Evolutionary conservation across 805 yeast genomes (phyloP), one percentile per base, ranked within the genome.

Genomic region (Metschnikowia anglica): DNA sequence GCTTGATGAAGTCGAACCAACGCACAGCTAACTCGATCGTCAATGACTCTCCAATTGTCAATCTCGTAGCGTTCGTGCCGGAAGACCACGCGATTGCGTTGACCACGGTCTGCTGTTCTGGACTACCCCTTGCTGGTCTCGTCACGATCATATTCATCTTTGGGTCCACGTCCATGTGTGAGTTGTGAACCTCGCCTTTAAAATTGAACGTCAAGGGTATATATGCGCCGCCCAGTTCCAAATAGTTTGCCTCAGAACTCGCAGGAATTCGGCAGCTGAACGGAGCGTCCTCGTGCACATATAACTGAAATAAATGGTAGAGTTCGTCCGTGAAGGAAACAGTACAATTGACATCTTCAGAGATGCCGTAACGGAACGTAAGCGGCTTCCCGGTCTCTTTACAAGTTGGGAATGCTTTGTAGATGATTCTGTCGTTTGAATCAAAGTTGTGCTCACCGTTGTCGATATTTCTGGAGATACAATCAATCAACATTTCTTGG

Each of bases 401-500:
- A 63, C 93, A 85, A 5, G 53, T 62, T 2, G 88, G 85, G 51
- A 84, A 81, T 4, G 75, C 65, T 2, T 60, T 71, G 52, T 80
- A 84, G 13, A 83, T 59, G 41, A 85, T 78, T 44, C 77, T 66
- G 7, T 77, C 76, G n/a, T 74, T 63, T n/a, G 69, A 71, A 55
- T 83, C 88, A 48, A 81, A 81, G 44, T 76, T 71, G 65, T 85
- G 91, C 58, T 85, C 91, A 41, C 93, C 93, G 48, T 72, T 78
- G 31, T 83, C 87, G 40, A 85, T 85, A 49, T 82, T 77, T 54
- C 93, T 70, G 37, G 76, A 61, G 46, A 81, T 84, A 59, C 93
- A 85, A 51, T 74, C 77, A 38, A 83, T 54, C 33, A 72, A 62
- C 11, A 83, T 59, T 6, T 58, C 62, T 37, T 79, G 76, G 3